Base-by-base conservation (phyloP, 176 grass and related monocot genomes). In the Typha latifolia region DNA sequence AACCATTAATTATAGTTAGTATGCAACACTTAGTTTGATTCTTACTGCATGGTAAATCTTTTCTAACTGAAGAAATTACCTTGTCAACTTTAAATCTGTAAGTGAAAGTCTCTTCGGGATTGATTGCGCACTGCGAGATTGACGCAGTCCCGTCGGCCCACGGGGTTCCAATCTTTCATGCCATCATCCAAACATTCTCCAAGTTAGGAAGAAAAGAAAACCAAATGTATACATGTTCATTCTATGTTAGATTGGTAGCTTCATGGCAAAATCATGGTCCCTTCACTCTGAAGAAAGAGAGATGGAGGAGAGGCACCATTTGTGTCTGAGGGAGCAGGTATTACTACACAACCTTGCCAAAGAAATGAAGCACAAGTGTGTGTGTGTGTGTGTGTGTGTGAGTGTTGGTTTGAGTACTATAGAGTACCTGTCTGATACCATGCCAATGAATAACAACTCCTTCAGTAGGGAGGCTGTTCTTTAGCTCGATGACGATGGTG, bases 381-480 rank as follows among this genome's bases (percentile, higher is more conserved):
- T 29, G 37, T 0, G 5, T 37, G 37, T 0, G 5, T 37, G 34
- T 37, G 34, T 37, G 34, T 37, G 0, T 43, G 37, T 43, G 37
- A 43, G 37, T 43, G 37, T 43, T 1, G 7, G 37, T 11, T 9
- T 10, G 37, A 43, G 5, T 43, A 43, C 9, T 10, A 43, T 43
- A 43, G 37, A 10, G 37, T 62, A 86, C 90, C 90, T 95, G 90
- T 72, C 76, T 63, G 72, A 95, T 82, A n/a, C 90, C 90, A 11
- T 95, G 90, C 90, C 90, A 95, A 62, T 95, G 90, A 74, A 95
- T 87, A 62, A 95, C 90, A 4, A 95, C 81, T 16, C 90, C 90
- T 72, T 95, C 90, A 4, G 90, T 95, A 26, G 74, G 81, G 15
- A 95, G 72, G 3, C 43, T 63, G 67, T 95, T 95, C 81, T 87